Conservation (phyloP, 257 asterid genomes). For the Nemophila menziesii region DNA sequence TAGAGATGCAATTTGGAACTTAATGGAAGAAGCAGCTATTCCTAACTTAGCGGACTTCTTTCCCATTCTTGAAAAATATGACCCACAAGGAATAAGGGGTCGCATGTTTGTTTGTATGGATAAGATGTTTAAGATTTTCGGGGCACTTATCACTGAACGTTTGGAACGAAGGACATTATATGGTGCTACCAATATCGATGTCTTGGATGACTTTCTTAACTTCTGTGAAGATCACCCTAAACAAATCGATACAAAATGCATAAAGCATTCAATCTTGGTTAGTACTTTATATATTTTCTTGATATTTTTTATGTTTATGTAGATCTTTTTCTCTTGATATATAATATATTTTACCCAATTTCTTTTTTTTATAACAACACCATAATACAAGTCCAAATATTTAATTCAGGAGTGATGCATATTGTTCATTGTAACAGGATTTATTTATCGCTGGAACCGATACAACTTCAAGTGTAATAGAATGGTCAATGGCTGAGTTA, state of each 20-base stretch:
- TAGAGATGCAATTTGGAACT: constrained; percentile 35
- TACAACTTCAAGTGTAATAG: no score
- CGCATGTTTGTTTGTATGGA: constrained; percentile 28
- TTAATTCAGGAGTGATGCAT: no score
- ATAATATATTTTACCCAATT: no score
- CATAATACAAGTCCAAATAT: no score
- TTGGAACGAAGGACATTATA: constrained; percentile 13
- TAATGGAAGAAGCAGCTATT: constrained; percentile 46
- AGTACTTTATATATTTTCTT: no score
- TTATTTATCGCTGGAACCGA: no score
- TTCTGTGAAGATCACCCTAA: constrained; percentile 32
- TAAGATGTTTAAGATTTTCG: constrained; percentile 24
- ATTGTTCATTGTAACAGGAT: no score
- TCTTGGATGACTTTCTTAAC: constrained; percentile 15
- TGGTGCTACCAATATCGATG: constrained; percentile 19
- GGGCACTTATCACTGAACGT: constrained; percentile 25
- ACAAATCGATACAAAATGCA: constrained; percentile 45
- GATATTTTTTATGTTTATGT: no score
- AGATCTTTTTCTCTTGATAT: no score
- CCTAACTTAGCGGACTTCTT: constrained; percentile 57
- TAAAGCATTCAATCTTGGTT: constrained; percentile 61
- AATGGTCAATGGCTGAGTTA: no score
- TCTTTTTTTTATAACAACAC: no score
- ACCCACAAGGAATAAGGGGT: constrained; percentile 50
- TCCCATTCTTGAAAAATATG: constrained; percentile 31